Base-by-base conservation (phyloP, 768 basidiomycete genomes). In the Leccinum broughii region DNA sequence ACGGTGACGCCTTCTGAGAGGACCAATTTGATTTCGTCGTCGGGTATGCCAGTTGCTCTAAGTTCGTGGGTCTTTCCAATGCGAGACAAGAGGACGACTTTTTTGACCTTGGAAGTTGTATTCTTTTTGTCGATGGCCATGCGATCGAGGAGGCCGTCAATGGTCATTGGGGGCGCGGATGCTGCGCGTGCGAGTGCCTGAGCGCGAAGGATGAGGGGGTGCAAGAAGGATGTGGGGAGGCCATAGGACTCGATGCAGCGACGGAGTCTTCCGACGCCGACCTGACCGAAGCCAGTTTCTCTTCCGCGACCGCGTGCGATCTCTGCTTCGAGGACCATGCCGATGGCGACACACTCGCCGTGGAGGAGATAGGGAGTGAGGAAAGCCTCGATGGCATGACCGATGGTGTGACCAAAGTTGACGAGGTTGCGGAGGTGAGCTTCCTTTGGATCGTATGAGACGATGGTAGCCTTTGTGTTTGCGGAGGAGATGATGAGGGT, bases 401-500 rank as follows among this genome's bases (percentile, higher is more conserved):
- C 97, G 68, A 99, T 95, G 48, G 91, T 94, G 75, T 99, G 97
- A 1, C 97, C 97, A 70, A 98, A 98, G 77, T 99, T 99, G 80
- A 99, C 96, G 56, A 99, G 87, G 78, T 98, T 98, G 64, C 97
- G 92, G 46, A 99, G 83, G 22, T 97, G 93, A 0, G 95, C 95
- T 77, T 99, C 97, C 70, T 90, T 92, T 75, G 95, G 93, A 77
- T 99, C 97, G 66, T 93, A 84, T 35, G 96, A 95, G 62, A 98
- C 97, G 67, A 98, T 98, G 75, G 98, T 90, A 0, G 97, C 86
- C 75, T 98, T 99, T 62, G 98, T 95, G 55, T 88, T 89, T 75
- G 95, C 95, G 39, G 95, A 97, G 1, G 91, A 94, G 34, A 90
- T 84, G 70, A 98, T 95, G 70, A 98, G 89, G 28, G 87, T 89